Percentiles rank a stretch among this genome's conserved stretches.
Conservation (phyloP, 78 protist genomes). For the Dictyostelium discoideum region DNA sequence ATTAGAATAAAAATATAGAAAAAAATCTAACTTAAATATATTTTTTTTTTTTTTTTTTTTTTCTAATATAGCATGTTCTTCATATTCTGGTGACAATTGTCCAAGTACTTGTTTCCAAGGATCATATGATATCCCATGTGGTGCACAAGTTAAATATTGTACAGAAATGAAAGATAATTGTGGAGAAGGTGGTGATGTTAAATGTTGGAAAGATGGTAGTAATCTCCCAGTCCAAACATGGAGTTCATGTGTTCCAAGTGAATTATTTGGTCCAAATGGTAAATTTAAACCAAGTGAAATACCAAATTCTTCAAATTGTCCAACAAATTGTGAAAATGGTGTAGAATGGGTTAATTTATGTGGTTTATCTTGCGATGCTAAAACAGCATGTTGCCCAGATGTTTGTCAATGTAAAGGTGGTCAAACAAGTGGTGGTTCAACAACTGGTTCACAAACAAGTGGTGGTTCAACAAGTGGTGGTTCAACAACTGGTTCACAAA, state of each 20-base stretch:
- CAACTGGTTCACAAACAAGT: slow-evolving; percentile 15
- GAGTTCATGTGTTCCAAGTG: neutral
- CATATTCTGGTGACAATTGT: neutral
- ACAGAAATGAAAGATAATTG: neutral
- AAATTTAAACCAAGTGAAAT: neutral
- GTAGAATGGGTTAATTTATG: neutral
- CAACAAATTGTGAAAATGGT: neutral
- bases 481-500: slow-evolving; percentile 3
- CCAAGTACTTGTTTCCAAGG: neutral
- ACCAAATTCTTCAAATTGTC: neutral
- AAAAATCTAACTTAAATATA: too few species aligned
- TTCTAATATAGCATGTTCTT: neutral
- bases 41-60: too few species aligned
- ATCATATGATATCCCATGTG: neutral
- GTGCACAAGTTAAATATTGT: neutral
- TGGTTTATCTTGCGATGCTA: neutral
- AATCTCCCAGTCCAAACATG: neutral
- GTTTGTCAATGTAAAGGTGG: neutral
- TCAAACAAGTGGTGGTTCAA: neutral
- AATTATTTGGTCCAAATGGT: neutral
- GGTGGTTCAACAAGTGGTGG: slow-evolving; percentile 15
- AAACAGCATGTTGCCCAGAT: neutral
- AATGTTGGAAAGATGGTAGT: neutral
- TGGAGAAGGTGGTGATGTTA: neutral
- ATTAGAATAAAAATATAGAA: too few species aligned